Evolutionary conservation across 768 basidiomycete species (phyloP).

Genomic region (Cyclocybe aegerita): DNA sequence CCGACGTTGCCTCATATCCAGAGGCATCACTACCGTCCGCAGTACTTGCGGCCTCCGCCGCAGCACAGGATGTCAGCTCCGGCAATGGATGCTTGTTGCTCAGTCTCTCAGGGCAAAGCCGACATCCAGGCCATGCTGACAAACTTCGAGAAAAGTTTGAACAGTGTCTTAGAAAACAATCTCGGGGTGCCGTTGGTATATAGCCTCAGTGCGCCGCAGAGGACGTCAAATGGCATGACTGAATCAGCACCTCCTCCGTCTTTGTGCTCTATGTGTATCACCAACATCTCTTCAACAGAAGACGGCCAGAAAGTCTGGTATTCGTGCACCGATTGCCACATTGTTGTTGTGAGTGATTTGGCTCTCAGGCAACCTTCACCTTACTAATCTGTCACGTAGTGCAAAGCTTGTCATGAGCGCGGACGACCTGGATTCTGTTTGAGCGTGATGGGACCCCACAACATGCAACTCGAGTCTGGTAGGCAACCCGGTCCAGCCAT

Average conservation of each 20-base stretch:
- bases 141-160: conserved; percentile 56
- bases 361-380: neutral
- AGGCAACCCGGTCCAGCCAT: conserved; percentile 9
- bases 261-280: conserved; percentile 34
- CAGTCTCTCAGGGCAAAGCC: conserved; percentile 42
- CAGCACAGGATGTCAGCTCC: conserved; percentile 14
- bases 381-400: conserved; percentile 24
- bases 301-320: conserved; percentile 28
- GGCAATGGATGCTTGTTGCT: conserved; percentile 35
- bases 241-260: conserved; percentile 16
- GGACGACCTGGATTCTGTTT: conserved; percentile 24
- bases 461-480: conserved; percentile 20
- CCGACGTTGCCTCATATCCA: neutral
- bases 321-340: conserved; percentile 35
- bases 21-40: conserved; percentile 1
- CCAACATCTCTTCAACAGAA: conserved; percentile 15
- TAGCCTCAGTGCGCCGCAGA: neutral
- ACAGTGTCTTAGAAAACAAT: conserved; percentile 36
- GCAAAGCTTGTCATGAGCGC: conserved; percentile 26
- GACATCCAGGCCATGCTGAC: conserved; percentile 48
- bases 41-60: conserved; percentile 11
- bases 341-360: conserved; percentile 31
- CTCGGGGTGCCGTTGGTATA: conserved; percentile 11
- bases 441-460: conserved; percentile 26
- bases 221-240: neutral